These are phyloP conservation scores for Arthroderma sp. DNA, from an alignment of 2,329 filamentous ascomycete species.

Conservation along the genomic window DNA sequence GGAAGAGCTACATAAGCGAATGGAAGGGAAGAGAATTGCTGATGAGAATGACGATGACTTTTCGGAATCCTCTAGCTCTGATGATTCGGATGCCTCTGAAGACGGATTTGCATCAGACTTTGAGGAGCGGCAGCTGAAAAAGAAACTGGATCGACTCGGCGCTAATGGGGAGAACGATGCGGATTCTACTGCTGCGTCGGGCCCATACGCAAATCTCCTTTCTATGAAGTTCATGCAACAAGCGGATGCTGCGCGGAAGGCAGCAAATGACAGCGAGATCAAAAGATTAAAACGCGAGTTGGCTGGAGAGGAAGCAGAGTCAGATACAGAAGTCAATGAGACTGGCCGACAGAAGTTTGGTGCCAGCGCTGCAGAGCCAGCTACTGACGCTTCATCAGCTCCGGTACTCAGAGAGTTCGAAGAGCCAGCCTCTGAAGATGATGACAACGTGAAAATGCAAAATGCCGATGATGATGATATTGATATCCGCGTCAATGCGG, in stretches of 20 bases:
- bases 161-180: conserved; percentile 33
- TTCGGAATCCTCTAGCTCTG: conserved; percentile 42
- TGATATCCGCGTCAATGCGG: conserved; percentile 23
- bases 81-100: conserved; percentile 46
- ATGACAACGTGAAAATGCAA: conserved; percentile 7
- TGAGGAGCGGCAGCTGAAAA: conserved; percentile 23
- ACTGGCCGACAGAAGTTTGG: conserved; percentile 48
- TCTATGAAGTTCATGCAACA: conserved; percentile 91
- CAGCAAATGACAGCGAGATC: conserved; percentile 66
- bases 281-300: conserved; percentile 59
- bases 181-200: conserved; percentile 22
- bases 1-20: conserved; percentile 66
- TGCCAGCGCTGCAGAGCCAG: conserved; percentile 19
- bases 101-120: conserved; percentile 29
- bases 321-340: conserved; percentile 37
- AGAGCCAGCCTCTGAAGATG: conserved; percentile 42
- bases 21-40: conserved; percentile 57
- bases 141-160: conserved; percentile 34
- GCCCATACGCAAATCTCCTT: conserved; percentile 54
- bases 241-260: conserved; percentile 64
- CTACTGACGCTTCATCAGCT: conserved; percentile 17
- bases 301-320: conserved; percentile 44
- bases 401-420: conserved; percentile 45
- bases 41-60: conserved; percentile 49
- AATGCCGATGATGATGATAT: conserved; percentile 19